Evolutionary conservation across 768 basidiomycete genomes (phyloP).

Genomic region (Mycena kentingensis): DNA sequence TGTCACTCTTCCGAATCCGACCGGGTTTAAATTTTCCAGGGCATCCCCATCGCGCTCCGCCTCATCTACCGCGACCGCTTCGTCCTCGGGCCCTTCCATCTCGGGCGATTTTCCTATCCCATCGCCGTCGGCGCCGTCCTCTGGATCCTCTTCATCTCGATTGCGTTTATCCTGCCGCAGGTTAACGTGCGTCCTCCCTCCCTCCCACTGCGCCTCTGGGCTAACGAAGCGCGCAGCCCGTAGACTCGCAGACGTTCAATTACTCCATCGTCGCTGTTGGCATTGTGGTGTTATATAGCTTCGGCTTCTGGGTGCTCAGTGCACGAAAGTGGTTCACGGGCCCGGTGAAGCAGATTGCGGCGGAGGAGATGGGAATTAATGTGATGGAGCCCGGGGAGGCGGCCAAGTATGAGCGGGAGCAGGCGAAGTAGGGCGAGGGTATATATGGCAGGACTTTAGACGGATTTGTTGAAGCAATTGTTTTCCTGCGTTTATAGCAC

Average conservation of each 20-base stretch:
- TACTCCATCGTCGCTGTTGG: conserved; percentile 78
- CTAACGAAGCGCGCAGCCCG: conserved; percentile 47
- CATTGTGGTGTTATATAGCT: conserved; percentile 63
- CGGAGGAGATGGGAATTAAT: conserved; percentile 52
- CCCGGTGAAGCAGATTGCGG: conserved; percentile 65
- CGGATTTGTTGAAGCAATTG: no score
- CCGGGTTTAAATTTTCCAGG: conserved; percentile 30
- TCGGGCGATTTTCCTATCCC: conserved; percentile 63
- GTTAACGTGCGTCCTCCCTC: conserved; percentile 47
- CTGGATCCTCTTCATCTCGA: conserved; percentile 75
- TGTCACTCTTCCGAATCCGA: neutral
- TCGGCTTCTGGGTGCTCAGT: conserved; percentile 71
- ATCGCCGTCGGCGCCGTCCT: conserved; percentile 55
- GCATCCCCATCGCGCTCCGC: conserved; percentile 69
- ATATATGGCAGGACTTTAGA: no score
- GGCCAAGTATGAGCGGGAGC: conserved; percentile 9
- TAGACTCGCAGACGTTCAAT: conserved; percentile 70
- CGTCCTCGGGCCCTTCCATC: conserved; percentile 70
- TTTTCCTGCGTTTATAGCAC: no score
- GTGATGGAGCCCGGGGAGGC: conserved; percentile 41
- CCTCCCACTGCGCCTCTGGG: neutral
- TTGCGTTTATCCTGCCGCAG: conserved; percentile 74
- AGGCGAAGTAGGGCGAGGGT: no score
- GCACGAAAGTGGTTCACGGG: conserved; percentile 76
- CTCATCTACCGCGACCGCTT: conserved; percentile 62